These are phyloP conservation scores for Pyricularia pennisetigena DNA, from an alignment of 2,329 filamentous ascomycete species.

Conservation along the genomic window DNA sequence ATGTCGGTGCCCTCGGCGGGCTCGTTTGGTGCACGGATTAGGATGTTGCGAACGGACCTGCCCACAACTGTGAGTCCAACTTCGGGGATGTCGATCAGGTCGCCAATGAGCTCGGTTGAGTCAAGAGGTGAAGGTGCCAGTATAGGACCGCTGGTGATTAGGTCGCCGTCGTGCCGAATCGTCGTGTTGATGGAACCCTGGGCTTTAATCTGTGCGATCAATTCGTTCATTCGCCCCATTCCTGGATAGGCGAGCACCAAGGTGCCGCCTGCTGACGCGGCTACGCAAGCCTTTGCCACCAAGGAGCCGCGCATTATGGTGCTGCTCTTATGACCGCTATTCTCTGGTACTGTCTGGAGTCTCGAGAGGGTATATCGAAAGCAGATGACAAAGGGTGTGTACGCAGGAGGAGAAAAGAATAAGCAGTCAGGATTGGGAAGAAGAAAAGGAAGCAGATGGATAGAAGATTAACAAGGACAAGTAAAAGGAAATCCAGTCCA, in stretches of 20 bases:
- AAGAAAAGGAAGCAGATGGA: not conserved
- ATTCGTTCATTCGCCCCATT: not conserved
- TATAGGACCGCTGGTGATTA: not conserved
- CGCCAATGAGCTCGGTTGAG: constrained; percentile 29
- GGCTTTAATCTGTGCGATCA: not conserved
- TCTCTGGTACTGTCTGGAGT: not conserved
- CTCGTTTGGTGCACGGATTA: constrained; percentile 17
- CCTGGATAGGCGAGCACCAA: not conserved
- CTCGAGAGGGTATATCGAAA: not conserved
- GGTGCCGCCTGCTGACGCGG: not conserved
- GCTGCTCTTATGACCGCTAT: not conserved
- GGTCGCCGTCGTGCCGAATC: not conserved
- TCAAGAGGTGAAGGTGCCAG: constrained; percentile 13
- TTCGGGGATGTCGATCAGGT: constrained; percentile 22
- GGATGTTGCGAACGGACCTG: constrained; percentile 26
- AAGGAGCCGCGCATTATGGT: not conserved
- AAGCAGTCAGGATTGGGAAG: not conserved
- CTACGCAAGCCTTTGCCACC: not conserved
- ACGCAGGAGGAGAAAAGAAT: not conserved
- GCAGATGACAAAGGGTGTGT: not conserved
- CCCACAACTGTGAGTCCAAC: constrained; percentile 22
- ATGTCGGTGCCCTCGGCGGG: constrained; percentile 9
- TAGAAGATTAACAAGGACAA: not conserved
- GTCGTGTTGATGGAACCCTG: not conserved
- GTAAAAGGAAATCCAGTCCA: not conserved